Evolutionary conservation across 345 rosid genomes (phyloP), one percentile per base, ranked within the genome.

Genomic region (Salix exigua): DNA sequence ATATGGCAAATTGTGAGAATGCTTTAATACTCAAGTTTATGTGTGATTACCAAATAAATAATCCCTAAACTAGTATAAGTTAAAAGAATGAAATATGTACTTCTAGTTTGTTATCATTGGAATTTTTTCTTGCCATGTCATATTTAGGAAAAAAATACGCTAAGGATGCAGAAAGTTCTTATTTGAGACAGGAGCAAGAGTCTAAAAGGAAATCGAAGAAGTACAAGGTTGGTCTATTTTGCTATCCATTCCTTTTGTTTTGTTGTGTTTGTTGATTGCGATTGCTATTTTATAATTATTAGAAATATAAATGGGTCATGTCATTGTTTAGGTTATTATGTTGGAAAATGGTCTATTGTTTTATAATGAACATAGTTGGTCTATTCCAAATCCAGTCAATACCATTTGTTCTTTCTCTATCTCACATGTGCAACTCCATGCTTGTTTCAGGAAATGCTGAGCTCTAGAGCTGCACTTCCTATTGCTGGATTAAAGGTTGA

Each of bases 401-500:
- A 44, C 50, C 50, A 46, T 46, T 46, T 46, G 17, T 46, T 46
- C 17, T 46, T 0, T 23, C 60, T 11, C 1, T 58, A 25, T 44
- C 40, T 42, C 53, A 61, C 25, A 40, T 33, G 28, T 28, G 26
- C 65, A 10, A 16, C 18, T 42, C 38, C 60, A 38, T 75, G 53
- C 61, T 5, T 77, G 21, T 88, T 77, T 31, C 73, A 94, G 98
- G 91, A 84, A 44, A 91, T 90, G 91, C 78, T 88, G 78, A 88
- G 85, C 83, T 77, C 79, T 75, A 88, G 97, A 82, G 77, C 82
- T 82, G 82, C 92, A 79, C 97, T 94, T 80, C 97, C 98, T 37
- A 90, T 94, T 83, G 81, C 88, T 79, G 91, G 81, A 71, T 73
- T 91, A 84, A 91, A 88, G 86, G 82, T 72, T 82, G 89, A 86